Percentiles rank a stretch among this genome's conserved stretches.
Evolutionary conservation across 1,139 yeast genomes (phyloP).

Genomic region (Sporopachydermia cereana): DNA sequence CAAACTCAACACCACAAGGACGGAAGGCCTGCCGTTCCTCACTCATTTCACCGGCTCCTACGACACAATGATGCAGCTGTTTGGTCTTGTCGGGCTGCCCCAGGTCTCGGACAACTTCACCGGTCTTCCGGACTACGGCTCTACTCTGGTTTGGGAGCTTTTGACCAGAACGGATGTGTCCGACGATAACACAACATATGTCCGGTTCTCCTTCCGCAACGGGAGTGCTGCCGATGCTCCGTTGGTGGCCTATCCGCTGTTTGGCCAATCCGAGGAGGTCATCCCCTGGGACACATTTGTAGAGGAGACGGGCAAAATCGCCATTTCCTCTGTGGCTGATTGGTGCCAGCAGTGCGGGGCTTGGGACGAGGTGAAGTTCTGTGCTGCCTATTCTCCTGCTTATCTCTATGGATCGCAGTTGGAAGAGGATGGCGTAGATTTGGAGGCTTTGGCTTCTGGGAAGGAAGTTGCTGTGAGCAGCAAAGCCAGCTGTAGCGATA

Average conservation of each 20-base stretch:
- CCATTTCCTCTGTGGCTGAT: constrained; percentile 19
- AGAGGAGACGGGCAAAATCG: constrained; percentile 16
- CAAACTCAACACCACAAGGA: constrained; percentile 26
- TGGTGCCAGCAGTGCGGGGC: constrained; percentile 31
- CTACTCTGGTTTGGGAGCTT: constrained; percentile 31
- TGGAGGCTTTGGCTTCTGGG: constrained; percentile 18
- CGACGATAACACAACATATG: constrained; percentile 20
- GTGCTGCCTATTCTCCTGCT: constrained; percentile 22
- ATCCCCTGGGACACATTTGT: constrained; percentile 27
- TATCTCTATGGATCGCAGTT: constrained; percentile 21
- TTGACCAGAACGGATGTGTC: constrained; percentile 18
- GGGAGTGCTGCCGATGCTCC: constrained; percentile 24
- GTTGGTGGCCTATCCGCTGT: constrained; percentile 25
- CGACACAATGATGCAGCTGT: constrained; percentile 29
- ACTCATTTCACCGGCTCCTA: constrained; percentile 32
- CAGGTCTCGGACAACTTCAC: constrained; percentile 25
- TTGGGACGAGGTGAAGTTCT: constrained; percentile 17
- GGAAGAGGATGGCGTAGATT: constrained; percentile 20
- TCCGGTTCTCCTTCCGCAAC: constrained; percentile 32
- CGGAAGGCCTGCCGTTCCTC: constrained; percentile 24
- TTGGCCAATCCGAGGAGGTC: constrained; percentile 20
- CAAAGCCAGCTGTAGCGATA: constrained; percentile 9
- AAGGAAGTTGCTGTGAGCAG: too few species aligned
- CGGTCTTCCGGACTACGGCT: constrained; percentile 34
- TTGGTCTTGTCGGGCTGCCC: constrained; percentile 25